Percentiles rank a stretch among this genome's conserved stretches.
These are phyloP conservation scores for Penicillium sp. DNA, from an alignment of 2,329 filamentous ascomycete genomes.

Conservation along the genomic window DNA sequence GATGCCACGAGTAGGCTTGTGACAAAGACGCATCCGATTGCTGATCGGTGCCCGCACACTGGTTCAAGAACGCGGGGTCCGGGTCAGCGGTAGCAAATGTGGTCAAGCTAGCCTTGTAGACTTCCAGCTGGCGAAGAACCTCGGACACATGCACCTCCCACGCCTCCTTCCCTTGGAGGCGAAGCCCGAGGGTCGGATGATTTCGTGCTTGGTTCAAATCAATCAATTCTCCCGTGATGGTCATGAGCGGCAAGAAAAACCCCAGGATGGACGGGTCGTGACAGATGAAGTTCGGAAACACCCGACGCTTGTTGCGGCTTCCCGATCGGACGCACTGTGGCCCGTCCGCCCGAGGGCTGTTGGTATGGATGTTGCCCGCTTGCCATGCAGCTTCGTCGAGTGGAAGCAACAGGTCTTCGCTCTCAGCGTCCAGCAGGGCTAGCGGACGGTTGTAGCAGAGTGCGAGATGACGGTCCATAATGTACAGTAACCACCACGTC, in stretches of 20 bases:
- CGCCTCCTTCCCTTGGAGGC: constrained; percentile 65
- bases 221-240: constrained; percentile 83
- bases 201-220: constrained; percentile 85
- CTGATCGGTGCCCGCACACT: constrained; percentile 59
- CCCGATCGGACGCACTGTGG: constrained; percentile 31
- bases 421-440: constrained; percentile 81
- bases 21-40: constrained; percentile 24
- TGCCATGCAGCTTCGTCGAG: constrained; percentile 85
- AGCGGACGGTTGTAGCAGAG: constrained; percentile 88
- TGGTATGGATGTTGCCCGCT: constrained; percentile 65
- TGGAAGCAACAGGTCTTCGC: constrained; percentile 75
- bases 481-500: constrained; percentile 92
- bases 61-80: constrained; percentile 36
- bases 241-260: constrained; percentile 91
- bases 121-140: constrained; percentile 71
- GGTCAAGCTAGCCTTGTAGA: constrained; percentile 70
- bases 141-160: constrained; percentile 76
- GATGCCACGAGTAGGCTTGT: constrained; percentile 51
- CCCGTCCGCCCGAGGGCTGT: constrained; percentile 38
- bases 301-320: constrained; percentile 44
- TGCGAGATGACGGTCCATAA: constrained; percentile 81
- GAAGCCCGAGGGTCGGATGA: constrained; percentile 74
- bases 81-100: constrained; percentile 25
- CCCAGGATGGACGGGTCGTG: constrained; percentile 84
- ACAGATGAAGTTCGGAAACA: constrained; percentile 77